These are phyloP conservation scores for Hibiscus mutabilis DNA, from an alignment of 345 rosid species.

Conservation along the genomic window DNA sequence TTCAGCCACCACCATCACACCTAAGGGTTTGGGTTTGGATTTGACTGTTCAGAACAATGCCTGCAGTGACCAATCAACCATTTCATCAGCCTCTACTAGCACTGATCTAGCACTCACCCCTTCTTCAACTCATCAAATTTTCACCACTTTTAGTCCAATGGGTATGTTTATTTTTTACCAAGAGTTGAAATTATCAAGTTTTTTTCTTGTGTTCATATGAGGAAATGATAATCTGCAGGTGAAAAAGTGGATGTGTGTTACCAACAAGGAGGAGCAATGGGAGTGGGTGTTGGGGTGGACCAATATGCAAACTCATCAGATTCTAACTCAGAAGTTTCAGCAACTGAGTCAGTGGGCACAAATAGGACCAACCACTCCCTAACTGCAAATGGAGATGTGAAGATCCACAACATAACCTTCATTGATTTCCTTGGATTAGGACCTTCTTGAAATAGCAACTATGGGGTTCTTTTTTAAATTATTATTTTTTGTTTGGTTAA, in stretches of 20 bases:
- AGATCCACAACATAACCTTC: constrained; percentile 28
- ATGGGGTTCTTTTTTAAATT: not conserved
- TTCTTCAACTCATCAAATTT: constrained; percentile 27
- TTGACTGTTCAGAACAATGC: constrained; percentile 17
- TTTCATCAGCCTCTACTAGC: constrained; percentile 34
- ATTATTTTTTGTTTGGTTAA: not conserved
- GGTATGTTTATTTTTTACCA: not conserved
- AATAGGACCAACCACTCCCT: constrained; percentile 24
- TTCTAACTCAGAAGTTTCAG: constrained; percentile 55
- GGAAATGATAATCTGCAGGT: not conserved
- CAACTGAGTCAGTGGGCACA: constrained; percentile 36
- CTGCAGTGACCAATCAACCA: constrained; percentile 33
- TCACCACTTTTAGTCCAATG: constrained; percentile 8
- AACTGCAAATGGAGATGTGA: constrained; percentile 15
- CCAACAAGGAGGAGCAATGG: constrained; percentile 17
- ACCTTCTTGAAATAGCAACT: constrained; percentile 12
- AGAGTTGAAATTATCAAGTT: not conserved
- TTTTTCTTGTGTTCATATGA: not conserved
- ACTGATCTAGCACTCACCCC: constrained; percentile 58
- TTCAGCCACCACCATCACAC: constrained; percentile 1
- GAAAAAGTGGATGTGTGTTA: constrained; percentile 23
- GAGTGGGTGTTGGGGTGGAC: constrained; percentile 23
- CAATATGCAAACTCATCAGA: constrained; percentile 39
- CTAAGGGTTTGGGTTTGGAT: constrained; percentile 2
- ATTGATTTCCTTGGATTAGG: constrained; percentile 74